A percentile compares a stretch with the other conserved stretches of the same genome.
Evolutionary conservation across 2,329 filamentous ascomycete species (phyloP).

Genomic region (Fusarium gaditjirri): DNA sequence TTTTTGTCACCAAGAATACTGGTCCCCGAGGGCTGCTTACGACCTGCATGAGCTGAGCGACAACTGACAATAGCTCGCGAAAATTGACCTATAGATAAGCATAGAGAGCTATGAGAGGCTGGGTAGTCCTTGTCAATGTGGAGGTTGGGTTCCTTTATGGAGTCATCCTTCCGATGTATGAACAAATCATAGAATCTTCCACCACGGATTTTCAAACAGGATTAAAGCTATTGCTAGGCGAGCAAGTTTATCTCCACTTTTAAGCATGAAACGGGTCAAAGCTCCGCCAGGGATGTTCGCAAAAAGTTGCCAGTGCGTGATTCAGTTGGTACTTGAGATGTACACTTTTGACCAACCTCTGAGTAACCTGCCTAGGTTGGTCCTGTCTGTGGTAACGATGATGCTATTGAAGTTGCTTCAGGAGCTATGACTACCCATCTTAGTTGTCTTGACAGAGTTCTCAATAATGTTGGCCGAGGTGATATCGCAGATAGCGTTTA

Average conservation of each 20-base stretch:
- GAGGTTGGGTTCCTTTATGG: neutral
- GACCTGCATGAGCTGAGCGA: neutral
- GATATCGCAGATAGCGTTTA: neutral
- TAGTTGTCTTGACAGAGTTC: neutral
- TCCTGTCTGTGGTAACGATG: accelerated
- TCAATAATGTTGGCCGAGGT: neutral
- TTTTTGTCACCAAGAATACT: neutral
- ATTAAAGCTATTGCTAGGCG: neutral
- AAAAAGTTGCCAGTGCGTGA: neutral
- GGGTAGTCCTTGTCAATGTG: neutral
- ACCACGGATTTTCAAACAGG: neutral
- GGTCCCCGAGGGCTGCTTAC: neutral
- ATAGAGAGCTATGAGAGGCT: neutral
- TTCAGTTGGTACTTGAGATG: neutral
- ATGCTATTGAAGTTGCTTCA: neutral
- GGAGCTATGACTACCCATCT: neutral
- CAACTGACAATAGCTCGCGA: neutral
- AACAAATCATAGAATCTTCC: neutral
- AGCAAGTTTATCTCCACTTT: neutral
- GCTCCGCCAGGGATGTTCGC: neutral
- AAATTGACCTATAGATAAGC: neutral
- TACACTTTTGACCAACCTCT: neutral
- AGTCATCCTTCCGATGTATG: neutral
- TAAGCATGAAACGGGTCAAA: neutral
- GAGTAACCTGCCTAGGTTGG: neutral